phyloP scores from a whole-genome alignment of 1,284 basidiomycete species.

The Tetrapyrgos nigripes region DNA sequence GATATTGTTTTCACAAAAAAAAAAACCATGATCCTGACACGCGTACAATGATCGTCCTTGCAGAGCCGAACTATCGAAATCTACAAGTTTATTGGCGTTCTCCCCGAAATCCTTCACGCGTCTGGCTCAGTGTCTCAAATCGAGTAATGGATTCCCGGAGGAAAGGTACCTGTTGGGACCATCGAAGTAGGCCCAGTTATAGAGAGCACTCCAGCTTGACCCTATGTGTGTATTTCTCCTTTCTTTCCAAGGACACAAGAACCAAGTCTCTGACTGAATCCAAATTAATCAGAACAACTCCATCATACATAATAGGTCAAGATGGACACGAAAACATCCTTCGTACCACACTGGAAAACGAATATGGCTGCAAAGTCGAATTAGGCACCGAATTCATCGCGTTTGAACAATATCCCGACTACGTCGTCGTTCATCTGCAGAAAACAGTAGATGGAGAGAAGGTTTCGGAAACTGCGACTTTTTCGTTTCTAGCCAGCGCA shows the following conservation, averaged over 20 bases:
- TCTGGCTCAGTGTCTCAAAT: background rate
- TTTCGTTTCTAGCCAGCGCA: constrained; percentile 14
- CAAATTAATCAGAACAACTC: constrained; percentile 23
- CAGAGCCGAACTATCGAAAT: constrained; percentile 22
- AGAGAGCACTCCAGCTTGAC: constrained; percentile 4
- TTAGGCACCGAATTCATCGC: constrained; percentile 42
- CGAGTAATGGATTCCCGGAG: constrained; percentile 2
- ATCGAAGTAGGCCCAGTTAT: background rate
- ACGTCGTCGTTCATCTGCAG: constrained; percentile 39
- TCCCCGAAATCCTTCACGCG: constrained; percentile 7
- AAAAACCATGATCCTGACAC: too few species aligned
- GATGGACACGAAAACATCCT: constrained; percentile 42
- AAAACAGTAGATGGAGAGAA: constrained; percentile 25
- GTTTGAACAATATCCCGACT: constrained; percentile 38
- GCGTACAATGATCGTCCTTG: too few species aligned
- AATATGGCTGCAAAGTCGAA: constrained; percentile 41
- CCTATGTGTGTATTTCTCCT: constrained; percentile 13
- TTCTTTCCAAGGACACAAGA: background rate
- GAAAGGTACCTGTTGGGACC: background rate
- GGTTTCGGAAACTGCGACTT: background rate
- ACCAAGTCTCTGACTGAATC: constrained; percentile 24
- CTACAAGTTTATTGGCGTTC: constrained; percentile 22
- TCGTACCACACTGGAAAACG: constrained; percentile 34
- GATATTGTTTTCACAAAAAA: background rate
- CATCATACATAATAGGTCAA: constrained; percentile 45